Evolutionary conservation across 805 yeast genomes (phyloP), one percentile per base, ranked within the genome.

Genomic region (Teunomyces gatunensis): DNA sequence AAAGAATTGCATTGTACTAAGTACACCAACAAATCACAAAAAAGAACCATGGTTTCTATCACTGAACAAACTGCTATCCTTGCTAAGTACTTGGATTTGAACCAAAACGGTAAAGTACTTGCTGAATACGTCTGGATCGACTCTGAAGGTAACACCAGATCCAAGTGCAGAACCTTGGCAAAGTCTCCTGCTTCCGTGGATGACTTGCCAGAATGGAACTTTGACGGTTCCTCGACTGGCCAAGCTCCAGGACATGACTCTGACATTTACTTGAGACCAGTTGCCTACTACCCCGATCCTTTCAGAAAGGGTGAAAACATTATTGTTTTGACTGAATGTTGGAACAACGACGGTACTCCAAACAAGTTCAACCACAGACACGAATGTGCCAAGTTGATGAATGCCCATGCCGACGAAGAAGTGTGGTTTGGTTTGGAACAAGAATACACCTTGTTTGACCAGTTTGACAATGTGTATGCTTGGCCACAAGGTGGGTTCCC

Each of bases 401-500:
- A 83, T 65, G 96, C 96, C 56, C 97, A 92, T 75, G 75, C 80
- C 61, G 81, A 78, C 55, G 89, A 87, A 73, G 79, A 80, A 58
- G 84, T 89, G 61, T 94, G 99, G 99, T 94, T 94, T 62, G 99
- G 99, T 74, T 80, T 94, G 63, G 99, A 94, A 78, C 99, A 94
- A 79, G 99, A 94, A 75, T 94, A 94, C 79, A 94, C 99, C 58
- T 76, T 94, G 69, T 88, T 94, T 65, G 99, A 94, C 73, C 85
- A 87, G 70, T 85, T 73, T 63, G 96, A 88, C 71, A 76, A 85
- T 63, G 90, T 87, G 54, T 94, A 91, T 74, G 98, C 96, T 57
- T 94, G 99, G 99, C 99, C 99, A 73, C 85, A 88, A 79, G 97
- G 97, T 62, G 99, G 98, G 54, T 94, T 81, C 95, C 99, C 99